Conservation (phyloP, 2,329 filamentous ascomycete species). For the Cercospora sp. region DNA sequence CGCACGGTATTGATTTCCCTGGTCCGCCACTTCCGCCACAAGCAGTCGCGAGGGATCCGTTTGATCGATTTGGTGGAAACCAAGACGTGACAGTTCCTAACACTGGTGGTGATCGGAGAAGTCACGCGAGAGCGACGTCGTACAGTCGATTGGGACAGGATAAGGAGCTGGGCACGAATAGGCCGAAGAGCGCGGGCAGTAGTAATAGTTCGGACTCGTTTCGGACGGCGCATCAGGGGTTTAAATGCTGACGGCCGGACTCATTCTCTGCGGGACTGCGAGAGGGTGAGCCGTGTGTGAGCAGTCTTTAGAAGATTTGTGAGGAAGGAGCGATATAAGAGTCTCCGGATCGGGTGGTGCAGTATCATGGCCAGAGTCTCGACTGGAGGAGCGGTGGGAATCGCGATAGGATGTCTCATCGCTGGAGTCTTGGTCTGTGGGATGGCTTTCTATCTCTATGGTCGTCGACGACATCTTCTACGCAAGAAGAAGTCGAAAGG, state of each 20-base stretch:
- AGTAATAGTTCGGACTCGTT: slow-evolving; percentile 15
- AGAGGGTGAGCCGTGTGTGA: slow-evolving; percentile 14
- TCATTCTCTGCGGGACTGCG: slow-evolving; percentile 12
- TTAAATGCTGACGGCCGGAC: slow-evolving; percentile 16
- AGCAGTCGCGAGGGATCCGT: slow-evolving; percentile 11
- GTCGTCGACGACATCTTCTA: slow-evolving; percentile 2
- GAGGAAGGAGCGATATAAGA: not conserved
- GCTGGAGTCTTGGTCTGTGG: slow-evolving; percentile 12
- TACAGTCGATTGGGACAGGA: slow-evolving; percentile 8
- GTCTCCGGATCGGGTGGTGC: not conserved
- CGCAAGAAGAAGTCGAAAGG: slow-evolving; percentile 1
- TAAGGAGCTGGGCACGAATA: not conserved
- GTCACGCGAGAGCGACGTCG: slow-evolving; percentile 1
- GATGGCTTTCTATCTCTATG: slow-evolving; percentile 11
- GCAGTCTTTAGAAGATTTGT: slow-evolving; percentile 4
- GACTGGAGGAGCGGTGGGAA: slow-evolving; percentile 12
- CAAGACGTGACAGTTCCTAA: not conserved
- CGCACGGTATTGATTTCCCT: slow-evolving; percentile 1
- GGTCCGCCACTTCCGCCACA: slow-evolving; percentile 3
- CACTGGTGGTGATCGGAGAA: not conserved
- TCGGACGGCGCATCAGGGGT: slow-evolving; percentile 15
- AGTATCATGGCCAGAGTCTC: slow-evolving; percentile 12
- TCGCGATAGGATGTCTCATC: slow-evolving; percentile 15
- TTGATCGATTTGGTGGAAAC: slow-evolving; percentile 2
- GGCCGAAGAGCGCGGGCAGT: not conserved